Evolutionary conservation across 2,329 filamentous ascomycete species (phyloP), one percentile per base, ranked within the genome.

Genomic region (Xylariales sp.): DNA sequence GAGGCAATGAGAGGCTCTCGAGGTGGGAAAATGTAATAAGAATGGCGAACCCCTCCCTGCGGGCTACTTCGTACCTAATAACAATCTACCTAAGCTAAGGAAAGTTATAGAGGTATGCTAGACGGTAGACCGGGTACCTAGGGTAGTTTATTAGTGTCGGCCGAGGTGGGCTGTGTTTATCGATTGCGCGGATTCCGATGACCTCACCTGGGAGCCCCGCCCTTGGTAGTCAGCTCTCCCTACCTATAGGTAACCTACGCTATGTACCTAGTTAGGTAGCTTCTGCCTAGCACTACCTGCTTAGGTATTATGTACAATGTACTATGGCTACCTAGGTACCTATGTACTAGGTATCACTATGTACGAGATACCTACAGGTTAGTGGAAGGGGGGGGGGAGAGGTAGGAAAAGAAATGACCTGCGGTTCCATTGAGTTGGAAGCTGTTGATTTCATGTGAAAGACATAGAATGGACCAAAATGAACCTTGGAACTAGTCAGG

Each of bases 101-200:
- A 14, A 30, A 32, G 36, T 16, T 23, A 14, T 41, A 56, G 36
- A 39, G 18, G 46, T 49, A 49, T 1, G 12, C 16, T 48, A 58
- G 46, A 34, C 36, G 12, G 36, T 8, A 39, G 8, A 10, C 36
- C 12, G 46, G 54, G 45, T 8, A 36, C 8, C 23, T 48, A 41
- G 32, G 55, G 49, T 36, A 45, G 18, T 43, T 43, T 48, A 48
- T 52, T 49, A 57, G 45, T 62, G 9, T 50, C 18, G 28, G 53
- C 18, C 49, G 54, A 68, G 64, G 64, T 60, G 62, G 69, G 69
- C 59, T 64, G 50, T 67, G 58, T 61, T 63, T 70, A 71, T 72
- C 69, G 68, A 72, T 70, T 69, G 60, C 58, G 54, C 57, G 45
- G 54, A 57, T 62, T 14, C 64, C 59, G 68, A 72, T 72, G 70